Evolutionary conservation across 2,329 filamentous ascomycete species (phyloP), one percentile per base, ranked within the genome.

Genomic region (Exophiala xenobiotica): DNA sequence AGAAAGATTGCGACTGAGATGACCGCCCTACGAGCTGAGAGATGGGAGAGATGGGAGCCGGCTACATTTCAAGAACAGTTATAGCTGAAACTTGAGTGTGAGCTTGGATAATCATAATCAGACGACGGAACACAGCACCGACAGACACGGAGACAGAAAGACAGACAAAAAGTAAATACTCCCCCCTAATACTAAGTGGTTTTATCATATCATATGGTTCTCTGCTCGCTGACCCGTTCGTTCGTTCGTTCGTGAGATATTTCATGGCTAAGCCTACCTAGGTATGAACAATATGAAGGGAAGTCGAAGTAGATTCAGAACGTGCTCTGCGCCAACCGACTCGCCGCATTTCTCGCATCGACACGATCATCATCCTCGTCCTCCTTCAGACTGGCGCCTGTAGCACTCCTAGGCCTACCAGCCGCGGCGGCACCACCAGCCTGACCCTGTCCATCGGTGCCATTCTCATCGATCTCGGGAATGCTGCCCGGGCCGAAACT

Each of bases 271-370:
- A 11, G 11, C 12, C 5, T 19, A 11, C 19, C 8, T 24, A 23
- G 19, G 38, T 40, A 40, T 1, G 11, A 8, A 22, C 16, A 40
- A 6, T 6, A 19, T 18, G 18, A 40, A 40, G 6, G 19, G 14
- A 9, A 23, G 23, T 40, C 20, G n/a, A n/a, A 26, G 22, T 44
- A 27, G 51, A 23, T 33, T 43, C 51, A 97, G 70, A 96, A 96
- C 14, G 92, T 96, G 75, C 91, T 96, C 61, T 90, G 88, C 41
- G 92, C 93, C 74, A 99, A 76, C 66, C 93, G 82, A 72, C 89
- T 96, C 27, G 93, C 93, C 46, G 93, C 93, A 73, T 97, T 99
- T 70, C 88, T 83, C 35, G 93, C 93, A 78, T 99, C 93, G 53
- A 99, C 84, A 48, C 91, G 81, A 70, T 99, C 93, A 64, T 96